phyloP scores from a whole-genome alignment of 495 filamentous ascomycete species.

The Cetradonia linearis region DNA sequence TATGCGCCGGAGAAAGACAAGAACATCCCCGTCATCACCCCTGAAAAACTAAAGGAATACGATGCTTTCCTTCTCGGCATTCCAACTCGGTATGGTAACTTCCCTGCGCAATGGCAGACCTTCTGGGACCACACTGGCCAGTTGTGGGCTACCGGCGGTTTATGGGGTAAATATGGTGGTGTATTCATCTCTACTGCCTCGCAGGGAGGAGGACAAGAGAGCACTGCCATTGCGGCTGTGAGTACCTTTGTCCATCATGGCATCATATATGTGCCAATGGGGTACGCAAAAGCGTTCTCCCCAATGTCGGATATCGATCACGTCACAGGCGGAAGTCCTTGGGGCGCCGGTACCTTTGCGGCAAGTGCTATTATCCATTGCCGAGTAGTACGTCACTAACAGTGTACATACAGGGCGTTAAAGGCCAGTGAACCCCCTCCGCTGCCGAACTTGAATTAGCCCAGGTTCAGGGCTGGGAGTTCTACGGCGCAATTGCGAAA shows the following conservation, averaged over 20 bases:
- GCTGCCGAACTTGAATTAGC: slow-evolving; percentile 68
- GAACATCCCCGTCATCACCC: slow-evolving; percentile 56
- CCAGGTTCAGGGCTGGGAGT: slow-evolving; percentile 69
- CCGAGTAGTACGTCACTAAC: slow-evolving; percentile 2
- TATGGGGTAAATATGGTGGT: slow-evolving; percentile 85
- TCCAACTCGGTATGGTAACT: slow-evolving; percentile 97
- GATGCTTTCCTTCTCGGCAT: slow-evolving; percentile 92
- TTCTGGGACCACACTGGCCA: slow-evolving; percentile 79
- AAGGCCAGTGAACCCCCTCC: slow-evolving; percentile 74
- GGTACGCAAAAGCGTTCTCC: slow-evolving; percentile 73
- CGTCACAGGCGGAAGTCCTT: slow-evolving; percentile 75
- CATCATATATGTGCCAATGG: slow-evolving; percentile 88
- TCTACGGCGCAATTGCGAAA: slow-evolving; percentile 71
- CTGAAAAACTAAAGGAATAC: slow-evolving; percentile 59
- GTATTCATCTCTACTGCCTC: slow-evolving; percentile 79
- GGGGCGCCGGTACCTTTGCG: slow-evolving; percentile 92
- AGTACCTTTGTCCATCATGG: slow-evolving; percentile 89
- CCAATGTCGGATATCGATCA: slow-evolving; percentile 58
- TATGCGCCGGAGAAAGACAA: slow-evolving; percentile 68
- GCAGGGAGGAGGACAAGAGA: slow-evolving; percentile 86
- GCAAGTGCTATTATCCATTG: slow-evolving; percentile 34
- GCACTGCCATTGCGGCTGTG: slow-evolving; percentile 70
- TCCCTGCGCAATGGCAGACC: slow-evolving; percentile 90
- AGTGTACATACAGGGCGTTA: slow-evolving; percentile 35
- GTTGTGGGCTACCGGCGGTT: slow-evolving; percentile 61